Evolutionary conservation across 768 basidiomycete genomes (phyloP), one percentile per base, ranked within the genome.

Genomic region (Collybiopsis luxurians): DNA sequence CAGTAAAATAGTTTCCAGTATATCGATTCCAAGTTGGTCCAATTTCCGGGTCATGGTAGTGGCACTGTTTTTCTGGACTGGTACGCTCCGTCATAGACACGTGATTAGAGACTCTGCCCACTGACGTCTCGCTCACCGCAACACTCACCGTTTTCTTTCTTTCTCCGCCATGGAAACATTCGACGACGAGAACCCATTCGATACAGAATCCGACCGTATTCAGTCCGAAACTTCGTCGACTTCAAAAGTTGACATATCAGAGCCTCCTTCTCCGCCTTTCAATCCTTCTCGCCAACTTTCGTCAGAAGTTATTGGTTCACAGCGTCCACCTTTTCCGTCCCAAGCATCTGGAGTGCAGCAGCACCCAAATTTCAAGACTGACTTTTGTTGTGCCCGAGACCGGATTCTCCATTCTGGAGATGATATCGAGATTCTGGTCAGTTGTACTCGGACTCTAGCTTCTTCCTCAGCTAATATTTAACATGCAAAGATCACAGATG

Each of bases 401-500:
- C 80, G 82, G 63, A 85, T 85, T 69, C 66, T 94, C 59, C 91
- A 94, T 71, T 87, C 85, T 0, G 90, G 89, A 46, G 90, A 92
- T 43, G 90, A 92, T 64, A 75, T 83, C 19, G 91, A 92, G 73
- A 89, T 94, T 63, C 66, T 82, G 74, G 92, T 92, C 58, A 53
- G 86, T 75, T 5, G 19, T 19, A 46, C 26, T 38, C 57, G 51
- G 36, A 47, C 27, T 38, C 13, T 34, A 12, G 46, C 52, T 31
- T 23, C 38, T 31, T 26, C 2, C 19, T 39, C 57, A n/a, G 40
- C 31, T 9, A 17, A 55, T 53, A 27, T 48, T 46, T 21, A 34
- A n/a, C 19, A n/a, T 47, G 38, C 36, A 50, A 44, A 97, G 95
- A 98, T 99, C 61, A 83, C 86, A 31, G 96, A 98, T 66, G 96